Evolutionary conservation across 2,329 filamentous ascomycete species (phyloP).

Genomic region (Trichoderma sp.): DNA sequence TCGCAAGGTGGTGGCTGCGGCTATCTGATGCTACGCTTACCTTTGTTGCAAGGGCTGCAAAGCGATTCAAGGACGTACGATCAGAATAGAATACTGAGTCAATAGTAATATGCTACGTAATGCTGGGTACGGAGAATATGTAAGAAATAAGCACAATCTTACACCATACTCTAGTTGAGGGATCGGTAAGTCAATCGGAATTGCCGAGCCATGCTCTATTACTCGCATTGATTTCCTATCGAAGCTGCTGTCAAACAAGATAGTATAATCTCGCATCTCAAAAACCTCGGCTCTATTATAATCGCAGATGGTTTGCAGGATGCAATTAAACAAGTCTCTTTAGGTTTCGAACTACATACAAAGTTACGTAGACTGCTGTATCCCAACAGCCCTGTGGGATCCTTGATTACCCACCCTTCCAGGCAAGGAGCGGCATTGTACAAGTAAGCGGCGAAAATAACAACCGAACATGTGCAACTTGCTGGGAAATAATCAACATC

Average conservation of each 20-base stretch:
- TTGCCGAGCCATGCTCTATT: neutral
- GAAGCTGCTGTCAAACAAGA: neutral
- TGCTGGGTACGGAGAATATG: neutral
- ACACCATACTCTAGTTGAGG: neutral
- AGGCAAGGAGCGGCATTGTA: neutral
- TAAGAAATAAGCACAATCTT: neutral
- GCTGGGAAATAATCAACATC: neutral
- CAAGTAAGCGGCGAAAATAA: neutral
- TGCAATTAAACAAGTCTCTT: neutral
- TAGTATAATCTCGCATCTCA: too few relatives aligned
- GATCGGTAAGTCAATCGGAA: neutral
- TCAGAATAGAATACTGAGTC: neutral
- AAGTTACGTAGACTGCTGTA: neutral
- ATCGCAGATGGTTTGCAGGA: neutral
- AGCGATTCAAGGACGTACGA: neutral
- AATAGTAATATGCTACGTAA: neutral
- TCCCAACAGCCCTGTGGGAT: neutral
- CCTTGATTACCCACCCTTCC: neutral
- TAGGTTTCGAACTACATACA: neutral
- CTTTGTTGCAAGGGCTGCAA: neutral
- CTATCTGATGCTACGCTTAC: neutral
- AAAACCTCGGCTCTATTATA: neutral
- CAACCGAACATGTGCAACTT: neutral
- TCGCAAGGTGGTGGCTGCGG: neutral
- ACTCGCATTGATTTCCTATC: too few relatives aligned